Percentiles rank a stretch among this genome's conserved stretches.
Evolutionary conservation across 140 eudicot species (phyloP).

Genomic region (Stevia rebaudiana): DNA sequence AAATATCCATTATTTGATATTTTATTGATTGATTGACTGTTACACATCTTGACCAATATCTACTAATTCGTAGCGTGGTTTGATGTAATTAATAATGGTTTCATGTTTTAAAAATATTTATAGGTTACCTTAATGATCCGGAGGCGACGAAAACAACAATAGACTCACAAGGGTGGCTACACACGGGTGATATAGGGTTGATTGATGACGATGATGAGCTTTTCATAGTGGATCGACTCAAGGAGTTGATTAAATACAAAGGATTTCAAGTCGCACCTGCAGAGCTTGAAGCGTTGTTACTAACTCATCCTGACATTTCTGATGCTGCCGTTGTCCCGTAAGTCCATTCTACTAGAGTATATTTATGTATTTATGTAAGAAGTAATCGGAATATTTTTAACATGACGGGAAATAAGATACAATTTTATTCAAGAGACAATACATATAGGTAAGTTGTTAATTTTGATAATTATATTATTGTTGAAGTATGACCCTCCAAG

Average conservation of each 20-base stretch:
- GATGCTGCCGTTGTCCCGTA: conserved; percentile 97
- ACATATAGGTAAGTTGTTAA: not conserved
- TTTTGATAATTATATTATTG: not conserved
- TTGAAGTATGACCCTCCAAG: not conserved
- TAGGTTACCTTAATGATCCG: conserved; percentile 79
- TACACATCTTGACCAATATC: not conserved
- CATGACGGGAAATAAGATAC: no score
- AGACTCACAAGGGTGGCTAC: conserved; percentile 82
- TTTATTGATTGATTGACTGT: conserved; percentile 2
- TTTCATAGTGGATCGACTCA: conserved; percentile 83
- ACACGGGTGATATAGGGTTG: conserved; percentile 83
- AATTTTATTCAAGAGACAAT: not conserved
- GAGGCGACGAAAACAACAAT: conserved; percentile 68
- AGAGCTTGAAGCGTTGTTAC: conserved; percentile 75
- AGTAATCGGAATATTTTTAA: not conserved
- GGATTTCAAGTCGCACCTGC: conserved; percentile 98
- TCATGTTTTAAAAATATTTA: not conserved
- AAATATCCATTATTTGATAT: not conserved
- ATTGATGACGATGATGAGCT: conserved; percentile 86
- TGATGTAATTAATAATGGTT: not conserved
- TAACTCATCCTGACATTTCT: conserved; percentile 53
- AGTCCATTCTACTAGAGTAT: conserved; percentile 12
- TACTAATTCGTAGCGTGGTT: not conserved
- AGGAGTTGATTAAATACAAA: conserved; percentile 85
- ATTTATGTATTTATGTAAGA: not conserved